Percentiles rank a stretch among this genome's conserved stretches.
These are phyloP conservation scores for Vishniacozyma victoriae DNA, from an alignment of 768 basidiomycete species.

Conservation along the genomic window DNA sequence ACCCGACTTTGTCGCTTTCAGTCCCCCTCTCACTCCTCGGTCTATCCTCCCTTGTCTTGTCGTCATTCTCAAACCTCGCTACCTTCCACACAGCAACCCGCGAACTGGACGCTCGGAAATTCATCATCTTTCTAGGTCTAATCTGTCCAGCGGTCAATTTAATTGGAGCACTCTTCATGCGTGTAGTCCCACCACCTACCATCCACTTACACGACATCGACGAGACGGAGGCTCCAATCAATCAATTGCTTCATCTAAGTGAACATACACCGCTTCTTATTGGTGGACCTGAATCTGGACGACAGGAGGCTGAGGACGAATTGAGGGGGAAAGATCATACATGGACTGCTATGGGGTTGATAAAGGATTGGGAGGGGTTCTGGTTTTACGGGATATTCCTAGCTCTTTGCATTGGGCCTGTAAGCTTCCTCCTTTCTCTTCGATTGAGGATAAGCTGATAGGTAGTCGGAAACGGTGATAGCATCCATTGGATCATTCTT, in stretches of 20 bases:
- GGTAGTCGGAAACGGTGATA: constrained; percentile 42
- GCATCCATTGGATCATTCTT: constrained; percentile 45
- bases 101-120: constrained; percentile 34
- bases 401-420: constrained; percentile 44
- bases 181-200: constrained; percentile 23
- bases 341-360: constrained; percentile 32
- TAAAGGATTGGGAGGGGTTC: constrained; percentile 40
- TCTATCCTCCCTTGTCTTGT: constrained; percentile 40
- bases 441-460: background rate
- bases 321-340: constrained; percentile 24
- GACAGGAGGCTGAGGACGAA: constrained; percentile 34
- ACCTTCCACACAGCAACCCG: constrained; percentile 11
- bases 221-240: constrained; percentile 7
- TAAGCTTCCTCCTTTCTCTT: constrained; percentile 11
- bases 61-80: constrained; percentile 31
- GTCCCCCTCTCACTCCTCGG: constrained; percentile 41
- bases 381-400: constrained; percentile 43
- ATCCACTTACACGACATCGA: constrained; percentile 10
- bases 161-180: constrained; percentile 38
- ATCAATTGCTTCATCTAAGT: constrained; percentile 33
- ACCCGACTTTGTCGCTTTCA: constrained; percentile 43
- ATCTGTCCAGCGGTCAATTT: constrained; percentile 41
- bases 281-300: constrained; percentile 43
- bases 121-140: constrained; percentile 38
- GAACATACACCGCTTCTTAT: constrained; percentile 44